A percentile compares a stretch with the other conserved stretches of the same genome.
phyloP scores from a whole-genome alignment of 345 rosid species.

The Acer campestre region DNA sequence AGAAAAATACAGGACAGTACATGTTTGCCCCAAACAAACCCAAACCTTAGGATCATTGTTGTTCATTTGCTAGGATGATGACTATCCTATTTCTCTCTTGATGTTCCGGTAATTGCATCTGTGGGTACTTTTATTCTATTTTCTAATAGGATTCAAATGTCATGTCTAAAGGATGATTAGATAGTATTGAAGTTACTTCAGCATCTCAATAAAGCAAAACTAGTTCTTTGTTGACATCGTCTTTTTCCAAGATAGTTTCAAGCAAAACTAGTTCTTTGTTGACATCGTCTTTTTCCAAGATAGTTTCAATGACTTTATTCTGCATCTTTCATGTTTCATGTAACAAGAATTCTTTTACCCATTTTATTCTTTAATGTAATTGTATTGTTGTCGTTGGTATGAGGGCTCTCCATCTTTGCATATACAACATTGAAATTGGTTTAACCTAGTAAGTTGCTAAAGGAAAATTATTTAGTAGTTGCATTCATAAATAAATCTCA shows the following conservation, averaged over 20 bases:
- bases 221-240: too few relatives aligned
- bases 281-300: not conserved
- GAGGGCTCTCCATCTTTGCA: not conserved
- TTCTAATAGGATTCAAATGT: not conserved
- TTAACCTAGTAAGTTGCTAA: not conserved
- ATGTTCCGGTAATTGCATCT: too few relatives aligned
- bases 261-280: too few relatives aligned
- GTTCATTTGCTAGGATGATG: conserved; percentile 5
- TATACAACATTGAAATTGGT: not conserved
- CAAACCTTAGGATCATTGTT: not conserved
- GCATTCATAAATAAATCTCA: not conserved
- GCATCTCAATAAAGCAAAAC: too few relatives aligned
- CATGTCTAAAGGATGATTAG: not conserved
- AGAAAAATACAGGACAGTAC: not conserved
- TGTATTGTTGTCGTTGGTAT: not conserved
- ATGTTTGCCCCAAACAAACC: not conserved
- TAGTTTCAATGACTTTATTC: not conserved
- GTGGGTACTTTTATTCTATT: not conserved
- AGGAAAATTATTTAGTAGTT: not conserved
- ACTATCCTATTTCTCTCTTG: not conserved
- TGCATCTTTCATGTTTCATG: not conserved
- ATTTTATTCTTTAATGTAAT: not conserved
- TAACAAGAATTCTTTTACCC: not conserved
- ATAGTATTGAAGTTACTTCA: not conserved
- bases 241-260: too few relatives aligned